Conservation (phyloP, 1,139 yeast species). For the Yamadazyma sp. region DNA sequence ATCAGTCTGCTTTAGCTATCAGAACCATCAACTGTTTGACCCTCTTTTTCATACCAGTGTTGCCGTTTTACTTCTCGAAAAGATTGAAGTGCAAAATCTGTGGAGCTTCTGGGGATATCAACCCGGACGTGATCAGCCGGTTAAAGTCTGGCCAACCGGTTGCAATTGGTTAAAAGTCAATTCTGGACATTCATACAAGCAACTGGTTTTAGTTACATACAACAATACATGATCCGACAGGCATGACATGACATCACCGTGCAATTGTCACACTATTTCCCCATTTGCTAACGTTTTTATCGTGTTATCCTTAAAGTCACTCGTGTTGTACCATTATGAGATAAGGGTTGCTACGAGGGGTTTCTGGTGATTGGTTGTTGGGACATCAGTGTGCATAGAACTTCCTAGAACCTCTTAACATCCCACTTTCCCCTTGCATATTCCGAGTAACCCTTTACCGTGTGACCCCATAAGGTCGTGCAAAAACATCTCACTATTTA, state of each 20-base stretch:
- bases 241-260: too few species aligned
- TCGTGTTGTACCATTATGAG: too few species aligned
- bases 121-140: constrained; percentile 28
- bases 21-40: constrained; percentile 45
- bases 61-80: constrained; percentile 43
- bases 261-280: too few species aligned
- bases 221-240: too few species aligned
- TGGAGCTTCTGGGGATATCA: constrained; percentile 42
- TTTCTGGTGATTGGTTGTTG: too few species aligned
- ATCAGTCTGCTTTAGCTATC: constrained; percentile 44
- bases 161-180: constrained; percentile 27
- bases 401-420: too few species aligned
- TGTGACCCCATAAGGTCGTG: not conserved
- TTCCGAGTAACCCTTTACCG: not conserved
- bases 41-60: constrained; percentile 43
- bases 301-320: too few species aligned
- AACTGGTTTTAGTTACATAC: too few species aligned
- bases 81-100: constrained; percentile 44
- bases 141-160: constrained; percentile 44
- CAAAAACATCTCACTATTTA: not conserved
- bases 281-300: too few species aligned
- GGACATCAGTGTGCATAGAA: too few species aligned
- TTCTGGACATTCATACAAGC: too few species aligned
- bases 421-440: not conserved
- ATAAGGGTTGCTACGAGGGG: too few species aligned